Evolutionary conservation across 73 alveolate species (phyloP).

Genomic region (Uronychia setigera): DNA sequence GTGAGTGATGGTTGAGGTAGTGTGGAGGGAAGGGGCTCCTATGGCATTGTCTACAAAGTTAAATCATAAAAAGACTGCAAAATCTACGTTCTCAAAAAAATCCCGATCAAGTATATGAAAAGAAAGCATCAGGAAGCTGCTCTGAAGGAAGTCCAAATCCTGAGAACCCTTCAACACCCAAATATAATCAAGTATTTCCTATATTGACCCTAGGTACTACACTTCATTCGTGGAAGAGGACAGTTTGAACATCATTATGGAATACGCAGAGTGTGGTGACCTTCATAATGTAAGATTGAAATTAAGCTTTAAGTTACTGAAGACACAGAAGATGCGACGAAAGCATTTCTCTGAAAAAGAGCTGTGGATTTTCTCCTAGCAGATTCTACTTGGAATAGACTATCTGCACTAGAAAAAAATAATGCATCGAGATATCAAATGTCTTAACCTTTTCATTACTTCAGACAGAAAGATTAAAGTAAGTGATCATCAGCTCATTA

Average conservation of each 20-base stretch:
- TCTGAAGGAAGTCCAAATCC: slow-evolving; percentile 91
- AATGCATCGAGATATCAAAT: slow-evolving; percentile 97
- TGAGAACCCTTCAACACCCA: slow-evolving; percentile 86
- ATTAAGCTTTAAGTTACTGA: slow-evolving; percentile 15
- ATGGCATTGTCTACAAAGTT: slow-evolving; percentile 92
- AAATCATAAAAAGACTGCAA: slow-evolving; percentile 41
- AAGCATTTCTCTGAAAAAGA: slow-evolving; percentile 83
- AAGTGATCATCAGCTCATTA: not conserved
- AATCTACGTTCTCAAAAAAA: slow-evolving; percentile 90
- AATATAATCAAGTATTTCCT: slow-evolving; percentile 75
- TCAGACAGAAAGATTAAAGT: slow-evolving; percentile 70
- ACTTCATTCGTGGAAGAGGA: slow-evolving; percentile 93
- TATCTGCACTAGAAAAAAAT: slow-evolving; percentile 90
- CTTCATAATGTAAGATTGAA: slow-evolving; percentile 76
- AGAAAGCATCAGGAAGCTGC: slow-evolving; percentile 90
- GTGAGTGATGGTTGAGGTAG: not conserved
- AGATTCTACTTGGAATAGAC: slow-evolving; percentile 86
- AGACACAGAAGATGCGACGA: slow-evolving; percentile 62
- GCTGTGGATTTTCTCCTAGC: slow-evolving; percentile 92
- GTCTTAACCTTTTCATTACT: slow-evolving; percentile 89
- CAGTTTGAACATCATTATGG: slow-evolving; percentile 93
- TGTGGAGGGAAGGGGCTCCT: slow-evolving; percentile 89
- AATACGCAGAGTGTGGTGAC: slow-evolving; percentile 97
- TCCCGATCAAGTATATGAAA: slow-evolving; percentile 89
- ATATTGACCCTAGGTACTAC: slow-evolving; percentile 52